Conservation (phyloP, 2,329 filamentous ascomycete genomes). For the Delphinella strobiligena region DNA sequence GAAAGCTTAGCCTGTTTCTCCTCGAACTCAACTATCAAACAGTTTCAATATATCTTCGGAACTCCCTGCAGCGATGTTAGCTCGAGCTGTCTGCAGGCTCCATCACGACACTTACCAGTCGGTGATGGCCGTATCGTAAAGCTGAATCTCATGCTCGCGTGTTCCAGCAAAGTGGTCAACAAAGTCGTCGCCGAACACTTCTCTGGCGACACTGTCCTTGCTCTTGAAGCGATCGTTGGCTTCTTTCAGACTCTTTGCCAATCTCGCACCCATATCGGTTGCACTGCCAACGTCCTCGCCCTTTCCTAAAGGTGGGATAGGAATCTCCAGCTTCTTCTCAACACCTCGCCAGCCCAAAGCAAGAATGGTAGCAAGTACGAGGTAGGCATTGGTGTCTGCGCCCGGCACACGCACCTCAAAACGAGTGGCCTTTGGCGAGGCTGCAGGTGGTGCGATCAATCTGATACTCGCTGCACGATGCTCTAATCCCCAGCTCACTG, state of each 20-base stretch:
- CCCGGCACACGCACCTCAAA: constrained; percentile 90
- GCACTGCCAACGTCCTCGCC: constrained; percentile 68
- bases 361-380: constrained; percentile 75
- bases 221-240: constrained; percentile 68
- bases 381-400: constrained; percentile 85
- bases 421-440: constrained; percentile 72
- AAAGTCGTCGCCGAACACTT: constrained; percentile 89
- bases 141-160: constrained; percentile 74
- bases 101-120: constrained; percentile 62
- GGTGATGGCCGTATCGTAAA: constrained; percentile 94
- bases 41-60: constrained; percentile 26
- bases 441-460: constrained; percentile 76
- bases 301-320: constrained; percentile 70
- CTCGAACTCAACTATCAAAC: no score
- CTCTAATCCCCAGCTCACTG: constrained; percentile 92
- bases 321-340: constrained; percentile 79
- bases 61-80: constrained; percentile 19
- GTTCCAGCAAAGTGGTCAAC: constrained; percentile 93
- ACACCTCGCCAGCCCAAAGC: constrained; percentile 84
- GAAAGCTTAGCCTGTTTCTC: no score
- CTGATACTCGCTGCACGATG: constrained; percentile 87
- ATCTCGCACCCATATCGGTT: constrained; percentile 57
- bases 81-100: neutral
- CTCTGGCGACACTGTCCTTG: constrained; percentile 73
- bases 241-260: constrained; percentile 78